These are phyloP conservation scores for Paecilomyces variotii DNA, from an alignment of 2,329 filamentous ascomycete genomes.

Conservation along the genomic window DNA sequence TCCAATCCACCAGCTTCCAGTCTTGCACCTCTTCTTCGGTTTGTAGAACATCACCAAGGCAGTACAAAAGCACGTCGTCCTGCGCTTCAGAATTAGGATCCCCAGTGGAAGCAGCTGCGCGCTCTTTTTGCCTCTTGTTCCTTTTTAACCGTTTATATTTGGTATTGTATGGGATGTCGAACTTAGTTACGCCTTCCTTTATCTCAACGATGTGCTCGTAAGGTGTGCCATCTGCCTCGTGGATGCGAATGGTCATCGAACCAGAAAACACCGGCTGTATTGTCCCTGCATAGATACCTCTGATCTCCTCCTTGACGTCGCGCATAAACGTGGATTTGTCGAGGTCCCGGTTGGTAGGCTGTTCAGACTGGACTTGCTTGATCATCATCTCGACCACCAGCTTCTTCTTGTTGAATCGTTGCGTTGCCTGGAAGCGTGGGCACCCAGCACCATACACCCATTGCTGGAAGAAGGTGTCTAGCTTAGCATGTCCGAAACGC, in stretches of 20 bases:
- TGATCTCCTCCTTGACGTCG: slow-evolving; percentile 70
- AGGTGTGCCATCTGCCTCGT: slow-evolving; percentile 94
- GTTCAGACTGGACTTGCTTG: slow-evolving; percentile 60
- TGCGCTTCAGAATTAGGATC: slow-evolving; percentile 58
- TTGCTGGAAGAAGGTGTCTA: slow-evolving; percentile 88
- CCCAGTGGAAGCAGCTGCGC: slow-evolving; percentile 55
- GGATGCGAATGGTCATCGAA: slow-evolving; percentile 94
- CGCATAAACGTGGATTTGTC: slow-evolving; percentile 71
- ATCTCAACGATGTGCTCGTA: slow-evolving; percentile 98
- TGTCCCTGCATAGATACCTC: slow-evolving; percentile 59
- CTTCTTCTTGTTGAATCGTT: slow-evolving; percentile 96
- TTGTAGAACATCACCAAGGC: slow-evolving; percentile 83
- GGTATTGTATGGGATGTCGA: slow-evolving; percentile 97
- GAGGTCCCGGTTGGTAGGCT: slow-evolving; percentile 50
- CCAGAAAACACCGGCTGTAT: slow-evolving; percentile 81
- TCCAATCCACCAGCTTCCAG: slow-evolving; percentile 86
- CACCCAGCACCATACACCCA: slow-evolving; percentile 88
- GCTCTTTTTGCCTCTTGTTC: slow-evolving; percentile 73
- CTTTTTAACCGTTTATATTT: slow-evolving; percentile 97
- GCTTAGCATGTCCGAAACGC: slow-evolving; percentile 75
- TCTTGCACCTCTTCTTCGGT: slow-evolving; percentile 69
- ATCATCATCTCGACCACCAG: slow-evolving; percentile 89
- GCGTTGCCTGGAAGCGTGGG: slow-evolving; percentile 75
- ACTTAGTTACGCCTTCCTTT: slow-evolving; percentile 72
- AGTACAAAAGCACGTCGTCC: slow-evolving; percentile 81